Base-by-base conservation (phyloP, 2,329 filamentous ascomycete species). In the Alternaria gaisen region DNA sequence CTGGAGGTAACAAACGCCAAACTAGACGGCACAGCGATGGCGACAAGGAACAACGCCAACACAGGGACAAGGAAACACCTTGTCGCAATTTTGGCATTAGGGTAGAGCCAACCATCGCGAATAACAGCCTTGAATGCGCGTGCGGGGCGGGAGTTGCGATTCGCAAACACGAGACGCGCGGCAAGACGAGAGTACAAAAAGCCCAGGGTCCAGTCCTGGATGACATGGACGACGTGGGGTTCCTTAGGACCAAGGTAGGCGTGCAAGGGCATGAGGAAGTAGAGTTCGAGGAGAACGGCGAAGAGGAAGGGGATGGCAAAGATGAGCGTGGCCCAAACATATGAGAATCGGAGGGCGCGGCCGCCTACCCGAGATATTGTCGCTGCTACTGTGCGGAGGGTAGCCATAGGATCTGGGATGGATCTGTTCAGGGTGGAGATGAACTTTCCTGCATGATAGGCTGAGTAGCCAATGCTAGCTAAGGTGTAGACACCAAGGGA, bases 131-230 rank as follows among this genome's bases (percentile, higher is more conserved):
- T 87, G 16, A 97, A 86, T 0, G 93, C 92, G 52, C 88, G 84
- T 0, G 93, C 90, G 1, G 91, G 86, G 4, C 91, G 89, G 10
- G 90, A 90, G 10, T 88, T 85, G 9, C 88, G 87, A 64, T 92
- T 85, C 71, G 90, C 85, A 12, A 90, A 83, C 26, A 93, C 84
- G 70, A 93, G 81, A 40, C 91, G 89, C 16, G 88, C 86, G 0
- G 87, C 87, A 70, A 98, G 88, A 66, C 97, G 94, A 30, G 96
- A 85, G 77, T 97, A 97, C 3, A 99, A 85, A 22, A 99, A 86
- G 5, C 95, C 95, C 1, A 99, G 83, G 0, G 94, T 97, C 93
- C 94, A 99, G 59, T 94, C 90, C 75, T 98, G 94, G 42, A 98
- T 90, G 63, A 98, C 85, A 64, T 96, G 91, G 42, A 98, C 87